Evolutionary conservation across 1,284 basidiomycete species (phyloP), one percentile per base, ranked within the genome.

Genomic region (Athelia psychrophila): DNA sequence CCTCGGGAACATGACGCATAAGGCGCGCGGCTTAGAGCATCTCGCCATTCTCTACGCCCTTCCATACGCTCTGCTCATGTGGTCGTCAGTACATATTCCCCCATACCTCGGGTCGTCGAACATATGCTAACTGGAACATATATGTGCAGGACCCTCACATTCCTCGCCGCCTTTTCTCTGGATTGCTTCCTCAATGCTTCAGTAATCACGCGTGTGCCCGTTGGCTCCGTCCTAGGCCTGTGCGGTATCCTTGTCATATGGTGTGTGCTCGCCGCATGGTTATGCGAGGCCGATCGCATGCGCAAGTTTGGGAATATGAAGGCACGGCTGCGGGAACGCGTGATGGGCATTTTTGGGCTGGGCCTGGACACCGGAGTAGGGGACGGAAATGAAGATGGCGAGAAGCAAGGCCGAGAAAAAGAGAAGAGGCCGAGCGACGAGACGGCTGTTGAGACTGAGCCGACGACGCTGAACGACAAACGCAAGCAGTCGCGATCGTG

Each of bases 131-230:
- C n/a, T n/a, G n/a, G n/a, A n/a, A n/a, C n/a, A n/a, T 55, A 19
- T 66, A 10, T 16, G 5, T 16, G 20, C n/a, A 67, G 65, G 5
- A 64, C 71, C 54, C 12, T 59, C 20, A 44, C 70, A 38, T 67
- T 71, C 57, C 60, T 53, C 27, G 56, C 51, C 1, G 69, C 68
- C 1, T 58, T 70, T 53, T 53, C 40, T 0, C 48, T 54, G 3
- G 58, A 71, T 47, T 70, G 65, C 64, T 64, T 42, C 38, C 6
- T 42, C 8, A 9, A 5, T 16, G 9, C 38, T 9, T 18, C n/a
- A n/a, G 6, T 22, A 16, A 16, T 42, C n/a, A 42, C 38, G n/a
- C 38, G 38, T 22, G 16, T 42, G 8, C 8, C 5, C 16, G 38
- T 42, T 6, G 20, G 38, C n/a, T 6, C 20, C 6, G 16, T 22